A percentile compares a stretch with the other conserved stretches of the same genome.
Evolutionary conservation across 768 basidiomycete species (phyloP).

Genomic region (Boletus insuetus): DNA sequence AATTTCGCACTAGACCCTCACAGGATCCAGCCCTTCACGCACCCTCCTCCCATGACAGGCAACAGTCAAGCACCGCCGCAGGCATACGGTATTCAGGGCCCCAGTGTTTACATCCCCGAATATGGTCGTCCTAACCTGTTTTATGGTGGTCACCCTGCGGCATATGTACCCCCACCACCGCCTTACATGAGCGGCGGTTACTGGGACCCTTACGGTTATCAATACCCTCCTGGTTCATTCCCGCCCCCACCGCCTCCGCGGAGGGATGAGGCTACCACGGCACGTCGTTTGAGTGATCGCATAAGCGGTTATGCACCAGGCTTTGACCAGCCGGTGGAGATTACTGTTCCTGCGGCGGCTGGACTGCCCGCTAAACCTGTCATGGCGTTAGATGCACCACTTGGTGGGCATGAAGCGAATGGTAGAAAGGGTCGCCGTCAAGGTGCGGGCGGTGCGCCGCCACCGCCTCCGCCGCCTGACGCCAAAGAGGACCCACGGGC

Average conservation of each 20-base stretch:
- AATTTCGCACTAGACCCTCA: slow-evolving; percentile 96
- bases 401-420: slow-evolving; percentile 34
- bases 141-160: slow-evolving; percentile 38
- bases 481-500: slow-evolving; percentile 92
- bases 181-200: slow-evolving; percentile 39
- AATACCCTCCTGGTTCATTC: slow-evolving; percentile 38
- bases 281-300: slow-evolving; percentile 72
- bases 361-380: slow-evolving; percentile 81
- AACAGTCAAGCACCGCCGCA: slow-evolving; percentile 78
- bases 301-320: slow-evolving; percentile 72
- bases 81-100: slow-evolving; percentile 75
- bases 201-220: slow-evolving; percentile 47
- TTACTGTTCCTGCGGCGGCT: slow-evolving; percentile 57
- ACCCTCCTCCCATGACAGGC: slow-evolving; percentile 68
- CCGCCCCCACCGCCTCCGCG: slow-evolving; percentile 40
- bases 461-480: slow-evolving; percentile 81
- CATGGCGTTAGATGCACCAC: slow-evolving; percentile 52
- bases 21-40: slow-evolving; percentile 80
- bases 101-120: slow-evolving; percentile 49
- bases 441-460: slow-evolving; percentile 47
- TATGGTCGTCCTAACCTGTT: slow-evolving; percentile 40
- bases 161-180: slow-evolving; percentile 36
- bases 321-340: slow-evolving; percentile 38
- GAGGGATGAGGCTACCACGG: slow-evolving; percentile 57
- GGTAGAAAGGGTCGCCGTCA: slow-evolving; percentile 38